Conservation (phyloP, 192 early-diverging fungal genomes). For the Backusella parvicylindrica region DNA sequence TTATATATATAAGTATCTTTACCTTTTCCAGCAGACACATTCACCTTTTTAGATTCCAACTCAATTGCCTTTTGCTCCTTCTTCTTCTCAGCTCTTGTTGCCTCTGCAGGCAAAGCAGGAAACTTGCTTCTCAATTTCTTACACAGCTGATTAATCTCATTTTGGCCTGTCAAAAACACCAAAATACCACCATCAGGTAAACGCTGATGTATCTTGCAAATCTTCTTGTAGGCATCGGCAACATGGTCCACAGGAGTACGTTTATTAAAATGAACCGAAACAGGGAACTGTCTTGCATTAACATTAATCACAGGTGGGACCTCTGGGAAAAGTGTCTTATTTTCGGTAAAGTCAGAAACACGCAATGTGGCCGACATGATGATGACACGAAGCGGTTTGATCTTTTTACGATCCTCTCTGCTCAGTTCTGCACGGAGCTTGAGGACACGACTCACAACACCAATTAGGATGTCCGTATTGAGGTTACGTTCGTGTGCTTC, state of each 20-base stretch:
- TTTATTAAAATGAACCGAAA: constrained; percentile 90
- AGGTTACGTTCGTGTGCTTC: constrained; percentile 98
- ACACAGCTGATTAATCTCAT: constrained; percentile 82
- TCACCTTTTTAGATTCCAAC: constrained; percentile 11
- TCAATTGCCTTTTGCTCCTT: constrained; percentile 22
- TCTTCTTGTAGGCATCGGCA: constrained; percentile 84
- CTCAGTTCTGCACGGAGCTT: constrained; percentile 66
- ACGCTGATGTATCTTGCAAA: constrained; percentile 88
- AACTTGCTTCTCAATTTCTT: constrained; percentile 73
- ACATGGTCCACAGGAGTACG: constrained; percentile 91
- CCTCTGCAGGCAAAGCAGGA: constrained; percentile 44
- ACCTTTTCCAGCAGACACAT: constrained; percentile 33
- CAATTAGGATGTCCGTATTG: constrained; percentile 97
- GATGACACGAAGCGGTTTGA: constrained; percentile 82
- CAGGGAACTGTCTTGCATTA: constrained; percentile 88
- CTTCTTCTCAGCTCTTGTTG: constrained; percentile 29
- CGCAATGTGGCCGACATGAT: constrained; percentile 99
- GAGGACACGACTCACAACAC: constrained; percentile 90
- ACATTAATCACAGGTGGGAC: constrained; percentile 89
- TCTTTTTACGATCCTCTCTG: constrained; percentile 46
- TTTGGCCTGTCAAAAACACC: constrained; percentile 93
- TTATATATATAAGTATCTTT: no score
- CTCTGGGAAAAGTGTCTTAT: constrained; percentile 66
- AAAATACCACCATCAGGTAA: constrained; percentile 93
- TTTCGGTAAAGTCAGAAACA: constrained; percentile 94